These are phyloP conservation scores for Saccharomycopsis sp. DNA, from an alignment of 805 yeast species.

Conservation along the genomic window DNA sequence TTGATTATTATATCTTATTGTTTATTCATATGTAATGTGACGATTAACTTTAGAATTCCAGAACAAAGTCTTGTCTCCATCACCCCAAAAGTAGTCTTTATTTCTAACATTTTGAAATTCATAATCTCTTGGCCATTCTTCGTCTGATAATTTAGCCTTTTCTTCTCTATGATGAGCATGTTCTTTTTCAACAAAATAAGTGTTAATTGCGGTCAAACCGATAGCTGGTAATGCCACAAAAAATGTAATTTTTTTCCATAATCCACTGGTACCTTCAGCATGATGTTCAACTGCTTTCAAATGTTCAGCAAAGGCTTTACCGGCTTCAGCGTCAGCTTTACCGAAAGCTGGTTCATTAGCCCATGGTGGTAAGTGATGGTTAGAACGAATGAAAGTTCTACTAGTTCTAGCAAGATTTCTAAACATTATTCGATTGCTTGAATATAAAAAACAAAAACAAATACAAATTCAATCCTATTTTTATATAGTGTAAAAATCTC, in stretches of 20 bases:
- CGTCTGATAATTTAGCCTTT: conserved; percentile 62
- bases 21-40: conserved; percentile 45
- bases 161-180: conserved; percentile 89
- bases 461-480: too few species aligned
- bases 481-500: too few species aligned
- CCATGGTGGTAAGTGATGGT: conserved; percentile 31
- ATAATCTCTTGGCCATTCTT: conserved; percentile 88
- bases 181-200: conserved; percentile 72
- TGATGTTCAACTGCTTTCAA: conserved; percentile 67
- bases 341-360: conserved; percentile 43
- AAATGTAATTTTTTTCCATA: conserved; percentile 83
- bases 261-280: conserved; percentile 63
- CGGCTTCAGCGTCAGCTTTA: conserved; percentile 51
- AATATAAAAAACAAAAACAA: too few species aligned
- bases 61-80: conserved; percentile 95
- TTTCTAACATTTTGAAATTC: conserved; percentile 86
- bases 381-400: conserved; percentile 15
- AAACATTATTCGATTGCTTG: too few species aligned
- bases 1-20: too few species aligned
- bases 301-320: conserved; percentile 58
- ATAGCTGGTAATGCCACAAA: conserved; percentile 81
- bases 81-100: conserved; percentile 96
- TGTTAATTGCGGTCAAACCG: conserved; percentile 68
- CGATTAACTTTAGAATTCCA: conserved; percentile 94
- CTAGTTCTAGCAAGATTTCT: conserved; percentile 8